phyloP scores from a whole-genome alignment of 257 asterid genomes.

The Jaltomata sinuosa region DNA sequence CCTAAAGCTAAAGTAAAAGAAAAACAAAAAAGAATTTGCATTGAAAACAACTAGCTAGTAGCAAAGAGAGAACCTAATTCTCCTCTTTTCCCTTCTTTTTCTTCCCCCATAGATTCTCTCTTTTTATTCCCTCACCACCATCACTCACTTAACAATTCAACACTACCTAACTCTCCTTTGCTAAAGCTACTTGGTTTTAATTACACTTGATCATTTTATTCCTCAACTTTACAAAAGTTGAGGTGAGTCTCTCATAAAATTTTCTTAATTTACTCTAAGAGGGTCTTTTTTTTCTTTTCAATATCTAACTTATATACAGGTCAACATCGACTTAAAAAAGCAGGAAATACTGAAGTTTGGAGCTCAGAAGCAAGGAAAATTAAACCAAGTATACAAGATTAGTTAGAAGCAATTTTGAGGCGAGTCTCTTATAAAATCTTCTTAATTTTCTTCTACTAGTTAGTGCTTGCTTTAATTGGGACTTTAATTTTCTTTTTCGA shows the following conservation, averaged over 20 bases:
- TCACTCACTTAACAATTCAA: neutral
- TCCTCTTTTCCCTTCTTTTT: neutral
- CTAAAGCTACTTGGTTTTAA: neutral
- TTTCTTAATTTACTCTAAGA: neutral
- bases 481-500: neutral
- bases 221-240: neutral
- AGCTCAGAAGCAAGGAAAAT: too few species aligned
- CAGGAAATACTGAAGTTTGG: too few species aligned
- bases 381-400: too few species aligned
- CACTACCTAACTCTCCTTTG: neutral
- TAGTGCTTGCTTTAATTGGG: neutral
- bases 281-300: neutral
- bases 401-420: too few species aligned
- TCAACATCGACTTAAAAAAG: too few species aligned
- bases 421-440: too few species aligned
- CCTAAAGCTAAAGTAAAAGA: neutral
- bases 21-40: neutral
- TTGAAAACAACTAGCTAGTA: neutral
- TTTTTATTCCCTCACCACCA: neutral
- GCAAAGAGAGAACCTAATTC: neutral
- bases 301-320: neutral
- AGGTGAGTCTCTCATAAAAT: neutral
- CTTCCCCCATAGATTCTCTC: neutral
- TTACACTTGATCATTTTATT: neutral
- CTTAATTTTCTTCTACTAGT: too few species aligned